Evolutionary conservation across 345 rosid genomes (phyloP).

Genomic region (Lepidium didymum): DNA sequence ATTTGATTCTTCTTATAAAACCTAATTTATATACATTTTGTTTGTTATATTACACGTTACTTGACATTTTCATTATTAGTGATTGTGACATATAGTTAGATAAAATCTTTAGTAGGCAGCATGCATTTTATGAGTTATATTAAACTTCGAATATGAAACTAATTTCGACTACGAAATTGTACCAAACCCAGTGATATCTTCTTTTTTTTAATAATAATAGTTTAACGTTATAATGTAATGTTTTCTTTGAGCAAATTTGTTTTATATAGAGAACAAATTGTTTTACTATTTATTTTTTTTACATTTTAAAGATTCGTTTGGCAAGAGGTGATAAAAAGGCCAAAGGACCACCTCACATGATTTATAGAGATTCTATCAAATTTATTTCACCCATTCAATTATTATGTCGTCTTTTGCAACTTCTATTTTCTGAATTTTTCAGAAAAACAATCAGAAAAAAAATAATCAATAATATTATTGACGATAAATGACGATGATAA

Average conservation of each 20-base stretch:
- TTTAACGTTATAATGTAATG: neutral
- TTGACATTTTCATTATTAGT: constrained; percentile 11
- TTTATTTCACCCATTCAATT: constrained; percentile 13
- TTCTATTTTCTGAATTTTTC: constrained; percentile 25
- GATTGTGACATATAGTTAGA: constrained; percentile 11
- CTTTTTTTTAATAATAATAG: neutral
- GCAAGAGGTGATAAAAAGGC: constrained; percentile 13
- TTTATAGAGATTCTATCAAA: neutral
- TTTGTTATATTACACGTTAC: constrained; percentile 1
- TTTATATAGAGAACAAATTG: neutral
- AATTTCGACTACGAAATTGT: neutral
- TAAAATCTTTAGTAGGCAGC: neutral
- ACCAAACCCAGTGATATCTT: neutral
- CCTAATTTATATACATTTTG: neutral
- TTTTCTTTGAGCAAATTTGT: neutral
- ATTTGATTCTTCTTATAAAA: constrained; percentile 18
- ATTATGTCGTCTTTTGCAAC: constrained; percentile 25
- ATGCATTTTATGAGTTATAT: neutral
- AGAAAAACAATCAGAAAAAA: neutral
- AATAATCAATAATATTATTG: neutral
- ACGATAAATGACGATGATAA: neutral
- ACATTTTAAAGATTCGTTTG: neutral
- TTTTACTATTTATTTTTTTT: neutral
- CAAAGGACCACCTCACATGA: constrained; percentile 26
- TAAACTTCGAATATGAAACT: neutral